Evolutionary conservation across 2,329 filamentous ascomycete species (phyloP).

Genomic region (Sarocladium kiliense): DNA sequence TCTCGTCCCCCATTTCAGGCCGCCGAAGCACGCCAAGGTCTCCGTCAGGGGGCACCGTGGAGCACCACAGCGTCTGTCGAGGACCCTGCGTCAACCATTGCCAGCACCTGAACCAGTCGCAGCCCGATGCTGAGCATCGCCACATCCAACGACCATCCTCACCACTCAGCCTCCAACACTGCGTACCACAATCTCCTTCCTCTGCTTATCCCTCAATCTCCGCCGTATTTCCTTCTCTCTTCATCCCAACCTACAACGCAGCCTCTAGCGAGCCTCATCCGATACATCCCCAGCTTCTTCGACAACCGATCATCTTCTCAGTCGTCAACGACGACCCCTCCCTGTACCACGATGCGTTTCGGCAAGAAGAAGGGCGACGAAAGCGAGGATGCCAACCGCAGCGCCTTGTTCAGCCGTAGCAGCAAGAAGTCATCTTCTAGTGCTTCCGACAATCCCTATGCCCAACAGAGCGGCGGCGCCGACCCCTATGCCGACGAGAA

Average conservation of each 20-base stretch:
- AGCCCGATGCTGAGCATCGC: conserved; percentile 2
- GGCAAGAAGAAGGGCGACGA: conserved; percentile 44
- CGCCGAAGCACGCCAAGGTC: neutral
- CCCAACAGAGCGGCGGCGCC: conserved; percentile 38
- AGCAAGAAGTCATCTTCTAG: conserved; percentile 45
- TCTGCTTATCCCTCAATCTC: neutral
- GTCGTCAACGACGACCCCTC: neutral
- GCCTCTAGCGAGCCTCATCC: neutral
- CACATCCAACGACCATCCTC: neutral
- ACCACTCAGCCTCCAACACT: neutral
- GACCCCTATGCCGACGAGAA: conserved; percentile 50
- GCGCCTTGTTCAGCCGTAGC: conserved; percentile 47
- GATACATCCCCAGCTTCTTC: neutral
- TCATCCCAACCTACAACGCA: neutral
- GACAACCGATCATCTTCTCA: neutral
- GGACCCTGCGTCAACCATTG: conserved; percentile 2
- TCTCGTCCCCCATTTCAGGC: neutral
- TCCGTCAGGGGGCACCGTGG: neutral
- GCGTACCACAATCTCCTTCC: neutral
- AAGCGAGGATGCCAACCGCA: conserved; percentile 41
- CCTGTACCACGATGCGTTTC: conserved; percentile 50
- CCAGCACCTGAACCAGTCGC: too few species aligned
- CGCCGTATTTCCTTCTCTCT: neutral
- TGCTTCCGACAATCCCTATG: conserved; percentile 52
- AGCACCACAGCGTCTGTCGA: neutral